Evolutionary conservation across 1,139 yeast species (phyloP), one percentile per base, ranked within the genome.

Genomic region (Sugiyamaella neomexicana): DNA sequence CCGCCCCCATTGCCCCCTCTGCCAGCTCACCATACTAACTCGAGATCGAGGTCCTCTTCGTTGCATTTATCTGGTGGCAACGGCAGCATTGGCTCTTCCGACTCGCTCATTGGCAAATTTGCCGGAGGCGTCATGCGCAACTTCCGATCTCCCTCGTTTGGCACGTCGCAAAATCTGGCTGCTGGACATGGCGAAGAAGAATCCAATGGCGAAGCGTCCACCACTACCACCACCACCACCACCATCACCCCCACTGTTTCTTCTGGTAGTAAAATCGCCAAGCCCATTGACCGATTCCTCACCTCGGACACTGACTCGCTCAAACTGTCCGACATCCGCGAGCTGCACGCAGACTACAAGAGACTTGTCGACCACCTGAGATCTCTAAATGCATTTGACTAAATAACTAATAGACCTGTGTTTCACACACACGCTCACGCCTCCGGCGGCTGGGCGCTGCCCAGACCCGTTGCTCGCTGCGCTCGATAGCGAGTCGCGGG

Each of bases 281-380:
- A 57, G 20, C 69, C 69, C 17, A 49, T 63, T 31, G 65, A 60
- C 10, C 56, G 63, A n/a, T 58, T 71, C 23, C 44, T 67, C 27
- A 45, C 56, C 12, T 53, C 60, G 4, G 67, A 66, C 34, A 62
- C 67, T 7, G 69, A 67, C 16, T 57, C 61, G 23, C 61, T 74
- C 20, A 69, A 66, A 13, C 41, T 72, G 16, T 62, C 64, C 1
- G 77, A 75, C 20, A 62, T 74, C 27, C 64, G 61, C 38, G 66
- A 61, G 31, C 63, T 74, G 36, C 68, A 72, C 46, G 58, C 61
- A 2, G 78, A 74, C 49, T 74, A 74, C 58, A 69, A 67, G 51
- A 63, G 73, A 15, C 59, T 74, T 41, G 74, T 62, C 40, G 58
- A 58, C 46, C 62, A 62, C 52, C 54, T 69, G 36, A 59, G 62